Conservation (phyloP, 2,329 filamentous ascomycete genomes). For the Fusarium musae region DNA sequence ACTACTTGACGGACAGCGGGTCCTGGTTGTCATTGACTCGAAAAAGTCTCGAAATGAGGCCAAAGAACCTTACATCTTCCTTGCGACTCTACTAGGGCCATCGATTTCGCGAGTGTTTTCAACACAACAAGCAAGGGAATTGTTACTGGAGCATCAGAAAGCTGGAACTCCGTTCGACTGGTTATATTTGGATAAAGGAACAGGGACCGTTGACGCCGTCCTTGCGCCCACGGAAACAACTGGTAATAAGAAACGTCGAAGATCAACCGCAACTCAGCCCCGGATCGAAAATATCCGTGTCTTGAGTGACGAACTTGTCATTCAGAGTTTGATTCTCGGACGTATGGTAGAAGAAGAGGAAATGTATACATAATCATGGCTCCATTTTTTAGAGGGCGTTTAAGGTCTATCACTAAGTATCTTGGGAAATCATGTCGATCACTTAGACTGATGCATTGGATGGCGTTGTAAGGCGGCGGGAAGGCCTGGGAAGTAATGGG, state of each 20-base stretch:
- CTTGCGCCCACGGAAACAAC: constrained; percentile 48
- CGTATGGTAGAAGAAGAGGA: constrained; percentile 75
- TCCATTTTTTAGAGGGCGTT: constrained; percentile 27
- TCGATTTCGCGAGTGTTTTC: constrained; percentile 74
- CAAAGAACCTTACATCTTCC: constrained; percentile 80
- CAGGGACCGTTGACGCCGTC: constrained; percentile 63
- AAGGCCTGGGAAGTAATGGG: neutral
- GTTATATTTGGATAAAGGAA: constrained; percentile 80
- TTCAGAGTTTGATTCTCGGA: constrained; percentile 92
- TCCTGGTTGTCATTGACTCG: constrained; percentile 74
- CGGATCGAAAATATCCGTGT: constrained; percentile 68
- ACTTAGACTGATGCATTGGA: constrained; percentile 22
- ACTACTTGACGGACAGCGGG: constrained; percentile 70
- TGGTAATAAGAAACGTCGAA: constrained; percentile 56
- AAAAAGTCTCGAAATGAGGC: constrained; percentile 70
- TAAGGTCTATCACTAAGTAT: constrained; percentile 14
- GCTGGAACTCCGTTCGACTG: constrained; percentile 71
- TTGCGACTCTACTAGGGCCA: constrained; percentile 82
- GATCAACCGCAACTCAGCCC: constrained; percentile 37
- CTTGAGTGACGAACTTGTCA: constrained; percentile 85
- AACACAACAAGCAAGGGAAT: constrained; percentile 70
- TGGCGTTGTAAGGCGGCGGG: constrained; percentile 26
- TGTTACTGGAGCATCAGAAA: constrained; percentile 63
- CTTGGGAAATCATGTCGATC: constrained; percentile 12
- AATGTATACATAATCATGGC: constrained; percentile 37